Evolutionary conservation across 768 basidiomycete genomes (phyloP), one percentile per base, ranked within the genome.

Genomic region (Tulasnella sp.): DNA sequence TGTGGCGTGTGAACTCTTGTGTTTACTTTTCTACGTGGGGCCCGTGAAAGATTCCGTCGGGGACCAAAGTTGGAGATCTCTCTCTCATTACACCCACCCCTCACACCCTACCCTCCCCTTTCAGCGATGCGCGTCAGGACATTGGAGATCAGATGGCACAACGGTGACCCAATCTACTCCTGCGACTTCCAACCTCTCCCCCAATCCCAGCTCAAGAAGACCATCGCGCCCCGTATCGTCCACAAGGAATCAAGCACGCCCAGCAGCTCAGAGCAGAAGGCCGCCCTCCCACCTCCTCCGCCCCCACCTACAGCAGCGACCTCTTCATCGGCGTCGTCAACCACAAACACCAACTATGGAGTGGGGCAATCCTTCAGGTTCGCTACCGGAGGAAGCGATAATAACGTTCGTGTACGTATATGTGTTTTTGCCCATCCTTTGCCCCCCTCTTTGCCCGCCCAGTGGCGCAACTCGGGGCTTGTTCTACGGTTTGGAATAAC

Each of bases 61-160:
- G 24, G 62, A 68, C 62, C 62, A 52, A n/a, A 52, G 52, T 52
- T 52, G 52, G 62, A 68, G 62, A 68, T 68, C 62, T 31, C 31
- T 34, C 27, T 27, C n/a, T 36, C 62, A 68, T 68, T 68, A 68
- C 62, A 68, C 62, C 62, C 34, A 27, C 27, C 62, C n/a, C 62
- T 36, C 62, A 18, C 62, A 24, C 52, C 52, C 52, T 52, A 7
- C 27, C 62, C 14, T 34, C 62, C n/a, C n/a, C 62, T 34, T 18
- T 36, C 14, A 68, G 62, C 62, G 62, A 96, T 96, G 94, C 92
- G 94, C 80, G 94, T 93, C 85, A 90, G 93, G 80, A 95, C 95
- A 4, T 90, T 97, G 71, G 96, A 97, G 87, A 98, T 98, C 84
- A 90, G 96, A 81, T 98, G 96, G 96, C 96, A 98, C 88, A 96